These are phyloP conservation scores for Castanospermum australe DNA, from an alignment of 306 rosid species.

Conservation along the genomic window DNA sequence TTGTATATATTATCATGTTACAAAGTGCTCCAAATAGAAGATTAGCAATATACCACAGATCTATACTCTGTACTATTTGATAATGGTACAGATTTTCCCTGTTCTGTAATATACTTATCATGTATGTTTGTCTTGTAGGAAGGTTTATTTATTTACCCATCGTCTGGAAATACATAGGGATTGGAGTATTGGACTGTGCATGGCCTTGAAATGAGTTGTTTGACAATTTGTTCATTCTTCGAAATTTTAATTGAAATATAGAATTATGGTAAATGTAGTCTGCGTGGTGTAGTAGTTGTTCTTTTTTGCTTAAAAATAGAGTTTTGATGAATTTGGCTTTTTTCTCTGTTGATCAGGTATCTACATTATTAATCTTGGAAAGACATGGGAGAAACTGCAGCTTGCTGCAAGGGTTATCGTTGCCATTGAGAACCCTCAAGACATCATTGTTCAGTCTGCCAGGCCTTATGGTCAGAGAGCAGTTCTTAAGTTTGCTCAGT, in stretches of 20 bases:
- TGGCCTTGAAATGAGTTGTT: not conserved
- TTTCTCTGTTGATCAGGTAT: constrained; percentile 54
- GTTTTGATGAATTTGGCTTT: not conserved
- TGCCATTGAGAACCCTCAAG: constrained; percentile 82
- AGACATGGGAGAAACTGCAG: constrained; percentile 81
- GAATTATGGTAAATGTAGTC: not conserved
- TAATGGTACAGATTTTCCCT: not conserved
- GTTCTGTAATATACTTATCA: no score
- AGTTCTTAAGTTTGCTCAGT: constrained; percentile 77
- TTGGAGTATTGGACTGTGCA: no score
- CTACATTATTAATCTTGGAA: constrained; percentile 78
- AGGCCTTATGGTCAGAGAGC: constrained; percentile 90
- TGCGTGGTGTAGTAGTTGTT: not conserved
- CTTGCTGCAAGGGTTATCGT: constrained; percentile 88
- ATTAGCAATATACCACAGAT: not conserved
- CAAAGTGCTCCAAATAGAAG: not conserved
- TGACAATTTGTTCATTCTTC: not conserved
- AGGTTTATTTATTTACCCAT: no score
- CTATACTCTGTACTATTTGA: not conserved
- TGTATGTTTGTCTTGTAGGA: no score
- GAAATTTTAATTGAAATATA: not conserved
- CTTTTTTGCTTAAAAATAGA: not conserved
- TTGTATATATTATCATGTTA: not conserved
- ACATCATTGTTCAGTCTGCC: constrained; percentile 75
- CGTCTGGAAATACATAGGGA: no score